A percentile compares a stretch with the other conserved stretches of the same genome.
phyloP scores from a whole-genome alignment of 2,329 filamentous ascomycete genomes.

The Teratosphaeria nubilosa region DNA sequence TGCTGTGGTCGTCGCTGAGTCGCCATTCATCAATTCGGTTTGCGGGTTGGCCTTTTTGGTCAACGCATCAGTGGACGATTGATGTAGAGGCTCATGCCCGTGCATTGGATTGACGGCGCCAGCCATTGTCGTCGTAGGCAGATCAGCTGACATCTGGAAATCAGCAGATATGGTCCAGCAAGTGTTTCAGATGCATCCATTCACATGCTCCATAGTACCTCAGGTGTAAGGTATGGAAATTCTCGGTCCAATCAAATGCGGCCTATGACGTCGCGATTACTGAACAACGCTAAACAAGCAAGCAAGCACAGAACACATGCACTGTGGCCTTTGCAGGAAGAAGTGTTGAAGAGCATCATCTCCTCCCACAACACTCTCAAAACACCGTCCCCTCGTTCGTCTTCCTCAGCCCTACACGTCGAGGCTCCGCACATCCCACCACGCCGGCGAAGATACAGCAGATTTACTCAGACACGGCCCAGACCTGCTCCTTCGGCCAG shows the following conservation, averaged over 20 bases:
- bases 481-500: not conserved
- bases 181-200: not conserved
- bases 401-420: not conserved
- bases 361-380: not conserved
- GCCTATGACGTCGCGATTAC: not conserved
- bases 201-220: not conserved
- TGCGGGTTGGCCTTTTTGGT: conserved; percentile 24
- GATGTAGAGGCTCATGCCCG: not conserved
- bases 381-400: not conserved
- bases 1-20: conserved; percentile 30
- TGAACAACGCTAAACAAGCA: not conserved
- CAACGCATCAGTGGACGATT: conserved; percentile 1
- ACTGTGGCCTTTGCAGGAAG: not conserved
- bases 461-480: not conserved
- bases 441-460: not conserved
- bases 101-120: conserved; percentile 3
- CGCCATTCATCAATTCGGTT: conserved; percentile 23
- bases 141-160: not conserved
- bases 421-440: not conserved
- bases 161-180: not conserved
- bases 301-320: not conserved
- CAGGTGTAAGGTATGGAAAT: too few relatives aligned
- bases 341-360: not conserved
- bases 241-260: not conserved
- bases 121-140: not conserved